Evolutionary conservation across 768 basidiomycete species (phyloP), one percentile per base, ranked within the genome.

Genomic region (Megacollybia marginata): DNA sequence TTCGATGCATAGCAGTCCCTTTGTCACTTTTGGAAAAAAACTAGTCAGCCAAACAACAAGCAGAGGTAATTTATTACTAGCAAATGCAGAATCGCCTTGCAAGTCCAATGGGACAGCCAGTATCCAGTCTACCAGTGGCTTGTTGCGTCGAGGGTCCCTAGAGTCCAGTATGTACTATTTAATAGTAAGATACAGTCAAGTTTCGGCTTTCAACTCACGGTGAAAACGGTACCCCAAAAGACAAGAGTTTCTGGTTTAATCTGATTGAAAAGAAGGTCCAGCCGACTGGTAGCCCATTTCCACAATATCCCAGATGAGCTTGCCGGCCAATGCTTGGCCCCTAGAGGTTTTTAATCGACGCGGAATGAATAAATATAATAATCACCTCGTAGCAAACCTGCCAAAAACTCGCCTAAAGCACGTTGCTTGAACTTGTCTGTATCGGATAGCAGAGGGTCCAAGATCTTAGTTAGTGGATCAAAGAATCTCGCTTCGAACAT

Each of bases 391-490:
- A 53, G 7, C 9, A 53, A 47, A 1, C 52, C 52, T 35, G 48
- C 38, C 9, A 53, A 44, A 23, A 49, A 65, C 65, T 85, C 85
- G 47, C 81, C 83, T 20, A 83, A 83, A 28, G 88, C 88, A 20
- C 91, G 78, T 61, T 92, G 92, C 65, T 91, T 90, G 70, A 85
- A 92, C 52, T 88, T 86, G 58, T 92, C 87, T 15, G 73, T 49
- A 45, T 85, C 86, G 33, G 65, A 68, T 36, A 89, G 66, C 28
- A 89, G 59, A 11, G 78, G 69, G 36, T 92, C 88, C 33, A 85
- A 70, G 15, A 71, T 67, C 12, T 66, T 61, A 32, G 88, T 66
- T 18, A 85, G 65, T 20, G 66, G 66, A 35, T 82, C 75, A 32
- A 92, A 57, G 11, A 69, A 62, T 31, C 69, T 68, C 50, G 69